These are phyloP conservation scores for Stygiomarasmius scandens DNA, from an alignment of 1,284 basidiomycete species.

Conservation along the genomic window DNA sequence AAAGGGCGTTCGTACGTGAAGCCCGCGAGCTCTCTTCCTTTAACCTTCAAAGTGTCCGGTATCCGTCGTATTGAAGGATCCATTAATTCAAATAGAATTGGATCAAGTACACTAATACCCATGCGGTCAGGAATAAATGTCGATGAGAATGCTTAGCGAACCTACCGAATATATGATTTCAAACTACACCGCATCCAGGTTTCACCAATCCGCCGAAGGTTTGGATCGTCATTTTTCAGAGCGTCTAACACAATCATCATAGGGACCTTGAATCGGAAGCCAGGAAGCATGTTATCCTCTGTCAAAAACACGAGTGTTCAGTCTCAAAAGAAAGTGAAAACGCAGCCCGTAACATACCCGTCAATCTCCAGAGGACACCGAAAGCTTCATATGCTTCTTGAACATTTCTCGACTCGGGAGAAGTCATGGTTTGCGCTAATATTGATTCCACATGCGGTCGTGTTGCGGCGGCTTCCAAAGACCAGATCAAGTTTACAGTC, in stretches of 20 bases:
- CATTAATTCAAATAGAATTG: conserved; percentile 79
- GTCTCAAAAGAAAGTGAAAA: background rate
- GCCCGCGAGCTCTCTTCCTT: conserved; percentile 66
- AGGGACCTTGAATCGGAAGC: conserved; percentile 81
- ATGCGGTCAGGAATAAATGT: conserved; percentile 3
- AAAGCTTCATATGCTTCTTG: conserved; percentile 83
- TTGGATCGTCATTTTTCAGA: conserved; percentile 75
- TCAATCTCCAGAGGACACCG: conserved; percentile 90
- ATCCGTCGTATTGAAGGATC: conserved; percentile 66
- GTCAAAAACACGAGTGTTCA: background rate
- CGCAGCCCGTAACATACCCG: conserved; percentile 53
- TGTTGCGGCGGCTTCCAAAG: conserved; percentile 64
- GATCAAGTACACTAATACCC: conserved; percentile 75
- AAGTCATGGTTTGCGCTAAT: conserved; percentile 70
- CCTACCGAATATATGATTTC: conserved; percentile 86
- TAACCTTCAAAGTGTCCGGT: conserved; percentile 53
- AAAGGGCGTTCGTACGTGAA: conserved; percentile 75
- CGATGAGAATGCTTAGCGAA: background rate
- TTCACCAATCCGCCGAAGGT: conserved; percentile 77
- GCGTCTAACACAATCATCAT: conserved; percentile 88
- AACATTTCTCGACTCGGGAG: conserved; percentile 48
- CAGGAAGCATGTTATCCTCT: conserved; percentile 85
- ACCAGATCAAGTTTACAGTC: conserved; percentile 87
- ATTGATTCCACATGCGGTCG: conserved; percentile 78
- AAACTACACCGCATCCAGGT: conserved; percentile 95